Percentiles rank a stretch among this genome's conserved stretches.
Conservation (phyloP, 169 alveolate species). For the Plasmodium malariae region DNA sequence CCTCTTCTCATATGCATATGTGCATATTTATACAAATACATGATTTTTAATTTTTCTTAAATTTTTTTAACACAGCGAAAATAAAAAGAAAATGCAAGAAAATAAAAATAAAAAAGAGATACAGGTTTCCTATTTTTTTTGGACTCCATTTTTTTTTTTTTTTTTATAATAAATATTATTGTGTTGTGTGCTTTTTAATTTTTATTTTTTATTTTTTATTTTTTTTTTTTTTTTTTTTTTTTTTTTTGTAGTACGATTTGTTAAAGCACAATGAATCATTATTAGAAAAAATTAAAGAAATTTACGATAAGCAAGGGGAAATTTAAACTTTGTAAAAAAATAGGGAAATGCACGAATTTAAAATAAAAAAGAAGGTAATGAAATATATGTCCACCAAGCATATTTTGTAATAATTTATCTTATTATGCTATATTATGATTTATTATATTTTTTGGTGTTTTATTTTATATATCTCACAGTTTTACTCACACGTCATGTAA, state of each 20-base stretch:
- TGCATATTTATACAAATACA: slow-evolving; percentile 1
- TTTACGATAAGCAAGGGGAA: slow-evolving; percentile 68
- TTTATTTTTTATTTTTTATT: no score
- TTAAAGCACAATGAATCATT: slow-evolving; percentile 69
- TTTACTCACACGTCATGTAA: no score
- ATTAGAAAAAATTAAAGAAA: slow-evolving; percentile 64
- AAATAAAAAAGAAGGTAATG: neutral
- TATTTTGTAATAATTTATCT: no score
- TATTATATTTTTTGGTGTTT: no score
- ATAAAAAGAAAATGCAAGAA: slow-evolving; percentile 57
- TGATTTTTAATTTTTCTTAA: neutral
- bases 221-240: slow-evolving; percentile 2
- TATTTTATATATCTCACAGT: no score
- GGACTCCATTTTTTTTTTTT: slow-evolving; percentile 10
- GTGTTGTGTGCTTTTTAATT: neutral
- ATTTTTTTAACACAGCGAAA: slow-evolving; percentile 23
- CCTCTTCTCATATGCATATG: neutral
- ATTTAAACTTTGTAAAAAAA: slow-evolving; percentile 12
- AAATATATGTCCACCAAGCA: no score
- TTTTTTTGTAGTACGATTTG: slow-evolving; percentile 50
- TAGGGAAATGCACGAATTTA: neutral
- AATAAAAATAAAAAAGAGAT: slow-evolving; percentile 60
- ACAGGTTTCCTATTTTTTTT: slow-evolving; percentile 16
- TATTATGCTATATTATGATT: no score
- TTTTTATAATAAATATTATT: neutral